Percentiles rank a stretch among this genome's conserved stretches.
Conservation (phyloP, 2,329 filamentous ascomycete species). For the Proliferodiscus dingleyae region DNA sequence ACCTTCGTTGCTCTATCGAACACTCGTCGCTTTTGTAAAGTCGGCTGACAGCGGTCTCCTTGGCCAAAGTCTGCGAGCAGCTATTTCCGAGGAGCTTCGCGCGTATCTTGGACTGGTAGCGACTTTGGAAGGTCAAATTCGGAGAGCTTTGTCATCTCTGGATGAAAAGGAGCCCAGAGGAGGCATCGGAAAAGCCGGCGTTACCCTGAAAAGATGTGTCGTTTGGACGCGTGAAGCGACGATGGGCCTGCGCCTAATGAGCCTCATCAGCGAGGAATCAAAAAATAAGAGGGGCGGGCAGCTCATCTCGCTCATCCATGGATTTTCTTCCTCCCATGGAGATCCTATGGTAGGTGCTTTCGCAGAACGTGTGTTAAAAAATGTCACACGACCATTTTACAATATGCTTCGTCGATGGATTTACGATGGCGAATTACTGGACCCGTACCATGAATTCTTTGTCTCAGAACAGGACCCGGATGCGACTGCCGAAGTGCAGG, state of each 20-base stretch:
- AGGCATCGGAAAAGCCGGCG: constrained; percentile 77
- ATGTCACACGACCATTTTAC: constrained; percentile 92
- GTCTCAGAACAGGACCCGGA: constrained; percentile 73
- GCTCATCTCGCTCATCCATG: constrained; percentile 88
- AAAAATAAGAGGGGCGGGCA: constrained; percentile 82
- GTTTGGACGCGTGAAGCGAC: constrained; percentile 97
- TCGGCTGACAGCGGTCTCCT: constrained; percentile 78
- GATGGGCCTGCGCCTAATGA: constrained; percentile 90
- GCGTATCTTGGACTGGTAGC: constrained; percentile 89
- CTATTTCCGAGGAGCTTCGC: constrained; percentile 76
- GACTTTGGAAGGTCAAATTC: constrained; percentile 87
- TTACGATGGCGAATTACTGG: constrained; percentile 95
- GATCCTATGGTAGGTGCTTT: constrained; percentile 93
- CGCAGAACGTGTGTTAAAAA: constrained; percentile 79
- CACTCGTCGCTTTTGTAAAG: constrained; percentile 75
- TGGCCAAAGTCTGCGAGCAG: constrained; percentile 84
- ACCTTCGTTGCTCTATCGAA: constrained; percentile 85
- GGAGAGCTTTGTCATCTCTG: constrained; percentile 71
- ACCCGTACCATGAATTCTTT: constrained; percentile 94
- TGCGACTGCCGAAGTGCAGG: constrained; percentile 38
- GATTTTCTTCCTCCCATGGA: constrained; percentile 87
- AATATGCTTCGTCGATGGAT: constrained; percentile 96
- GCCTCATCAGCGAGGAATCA: constrained; percentile 87
- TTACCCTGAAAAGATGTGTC: constrained; percentile 91
- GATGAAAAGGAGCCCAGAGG: constrained; percentile 62